phyloP scores from a whole-genome alignment of 2,329 filamentous ascomycete genomes.

The Penicillium sp. region DNA sequence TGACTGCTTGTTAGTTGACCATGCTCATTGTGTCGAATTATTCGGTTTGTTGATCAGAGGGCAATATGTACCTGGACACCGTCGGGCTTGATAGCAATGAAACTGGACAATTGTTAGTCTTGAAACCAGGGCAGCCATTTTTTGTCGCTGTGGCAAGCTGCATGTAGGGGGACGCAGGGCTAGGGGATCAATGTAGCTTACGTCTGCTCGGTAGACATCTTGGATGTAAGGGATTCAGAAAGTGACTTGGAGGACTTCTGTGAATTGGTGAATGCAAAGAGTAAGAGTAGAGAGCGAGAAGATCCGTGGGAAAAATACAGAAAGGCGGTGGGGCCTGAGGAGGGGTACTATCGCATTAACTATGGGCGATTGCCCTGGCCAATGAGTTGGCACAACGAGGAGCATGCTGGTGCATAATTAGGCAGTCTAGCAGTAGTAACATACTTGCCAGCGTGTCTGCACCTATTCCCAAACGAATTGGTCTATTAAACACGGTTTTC shows the following conservation, averaged over 20 bases:
- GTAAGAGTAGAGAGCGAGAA: neutral
- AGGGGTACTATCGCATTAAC: slow-evolving; percentile 5
- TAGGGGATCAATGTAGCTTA: slow-evolving; percentile 38
- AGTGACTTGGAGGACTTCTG: slow-evolving; percentile 13
- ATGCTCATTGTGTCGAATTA: neutral
- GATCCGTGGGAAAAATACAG: slow-evolving; percentile 10
- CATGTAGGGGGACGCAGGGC: neutral
- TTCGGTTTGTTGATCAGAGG: neutral
- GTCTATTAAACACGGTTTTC: neutral
- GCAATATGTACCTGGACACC: slow-evolving; percentile 78
- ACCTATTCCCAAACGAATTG: neutral
- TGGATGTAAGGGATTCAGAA: slow-evolving; percentile 27
- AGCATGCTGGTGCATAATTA: neutral
- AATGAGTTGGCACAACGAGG: neutral
- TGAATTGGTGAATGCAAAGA: slow-evolving; percentile 17
- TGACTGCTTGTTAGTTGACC: slow-evolving; percentile 41
- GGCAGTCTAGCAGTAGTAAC: neutral
- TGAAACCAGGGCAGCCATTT: neutral
- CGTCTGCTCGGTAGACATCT: slow-evolving; percentile 83
- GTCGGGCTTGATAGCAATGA: slow-evolving; percentile 99
- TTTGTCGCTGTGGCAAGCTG: neutral
- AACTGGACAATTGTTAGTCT: slow-evolving; percentile 59
- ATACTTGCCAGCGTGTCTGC: neutral
- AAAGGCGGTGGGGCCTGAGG: slow-evolving; percentile 12
- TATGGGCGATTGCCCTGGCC: neutral